A percentile compares a stretch with the other conserved stretches of the same genome.
phyloP scores from a whole-genome alignment of 1,284 basidiomycete genomes.

The Polyporus tsugae region DNA sequence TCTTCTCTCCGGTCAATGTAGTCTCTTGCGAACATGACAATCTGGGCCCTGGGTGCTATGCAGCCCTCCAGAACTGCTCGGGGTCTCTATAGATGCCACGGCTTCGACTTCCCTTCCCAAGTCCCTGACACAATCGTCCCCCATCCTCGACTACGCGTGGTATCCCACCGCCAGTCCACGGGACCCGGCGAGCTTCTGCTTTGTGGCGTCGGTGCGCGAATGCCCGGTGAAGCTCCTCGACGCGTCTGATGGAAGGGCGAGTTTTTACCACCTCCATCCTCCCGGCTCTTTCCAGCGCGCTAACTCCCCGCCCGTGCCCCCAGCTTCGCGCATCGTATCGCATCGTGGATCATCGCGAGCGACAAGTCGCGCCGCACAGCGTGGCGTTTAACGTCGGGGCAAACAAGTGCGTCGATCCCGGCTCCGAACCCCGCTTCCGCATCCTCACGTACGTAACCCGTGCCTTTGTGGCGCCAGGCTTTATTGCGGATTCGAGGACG shows the following conservation, averaged over 20 bases:
- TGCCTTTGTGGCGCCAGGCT: conserved; percentile 56
- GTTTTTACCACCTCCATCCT: conserved; percentile 35
- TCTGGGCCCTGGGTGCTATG: not conserved
- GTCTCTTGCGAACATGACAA: not conserved
- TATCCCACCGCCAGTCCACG: conserved; percentile 75
- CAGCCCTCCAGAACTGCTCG: conserved; percentile 32
- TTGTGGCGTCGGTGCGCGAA: conserved; percentile 82
- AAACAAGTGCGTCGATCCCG: conserved; percentile 60
- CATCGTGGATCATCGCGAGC: conserved; percentile 91
- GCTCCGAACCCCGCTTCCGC: conserved; percentile 6
- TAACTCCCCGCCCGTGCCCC: not conserved
- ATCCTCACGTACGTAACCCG: conserved; percentile 22
- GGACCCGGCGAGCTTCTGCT: conserved; percentile 77
- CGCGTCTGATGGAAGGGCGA: conserved; percentile 77
- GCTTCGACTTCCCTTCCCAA: conserved; percentile 16
- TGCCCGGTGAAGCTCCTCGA: conserved; percentile 85
- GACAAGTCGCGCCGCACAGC: conserved; percentile 85
- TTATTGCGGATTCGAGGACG: conserved; percentile 90
- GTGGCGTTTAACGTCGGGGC: conserved; percentile 79
- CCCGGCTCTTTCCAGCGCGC: conserved; percentile 11
- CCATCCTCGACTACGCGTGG: conserved; percentile 83
- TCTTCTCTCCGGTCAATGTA: conserved; percentile 2
- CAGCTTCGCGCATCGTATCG: conserved; percentile 90
- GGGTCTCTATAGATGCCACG: conserved; percentile 20
- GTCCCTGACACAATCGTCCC: conserved; percentile 59